These are phyloP conservation scores for Acacia pycnantha DNA, from an alignment of 331 rosid genomes.

Conservation along the genomic window DNA sequence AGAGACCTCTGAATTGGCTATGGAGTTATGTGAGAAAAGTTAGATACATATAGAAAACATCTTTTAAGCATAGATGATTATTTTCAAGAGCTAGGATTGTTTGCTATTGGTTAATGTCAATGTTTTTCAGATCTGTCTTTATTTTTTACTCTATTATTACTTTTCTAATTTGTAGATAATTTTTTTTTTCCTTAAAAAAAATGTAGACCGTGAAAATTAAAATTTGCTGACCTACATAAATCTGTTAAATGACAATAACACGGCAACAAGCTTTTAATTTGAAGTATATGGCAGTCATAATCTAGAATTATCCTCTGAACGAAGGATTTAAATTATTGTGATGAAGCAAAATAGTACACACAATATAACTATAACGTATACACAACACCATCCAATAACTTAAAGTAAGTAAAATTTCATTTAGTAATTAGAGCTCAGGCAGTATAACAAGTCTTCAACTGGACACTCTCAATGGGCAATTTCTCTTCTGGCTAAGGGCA, in stretches of 20 bases:
- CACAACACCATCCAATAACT: background rate
- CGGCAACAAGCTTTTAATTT: background rate
- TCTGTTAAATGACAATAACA: background rate
- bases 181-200: too few relatives aligned
- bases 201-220: background rate
- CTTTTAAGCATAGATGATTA: background rate
- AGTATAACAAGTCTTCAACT: conserved; percentile 34
- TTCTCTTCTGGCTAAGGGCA: conserved; percentile 43
- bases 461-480: conserved; percentile 45
- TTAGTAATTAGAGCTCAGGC: background rate
- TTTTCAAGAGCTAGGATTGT: background rate
- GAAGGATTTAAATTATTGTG: background rate
- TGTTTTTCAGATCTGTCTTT: background rate
- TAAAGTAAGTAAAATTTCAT: background rate
- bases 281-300: background rate
- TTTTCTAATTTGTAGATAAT: background rate
- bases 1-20: background rate
- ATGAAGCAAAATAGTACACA: too few relatives aligned
- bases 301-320: background rate
- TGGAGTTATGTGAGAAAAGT: background rate
- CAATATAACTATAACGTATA: background rate
- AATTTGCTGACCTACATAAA: background rate
- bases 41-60: background rate
- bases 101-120: background rate
- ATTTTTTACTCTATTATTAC: background rate